Conservation (phyloP, 2,329 filamentous ascomycete species). For the Penicillium sclerotiorum region DNA sequence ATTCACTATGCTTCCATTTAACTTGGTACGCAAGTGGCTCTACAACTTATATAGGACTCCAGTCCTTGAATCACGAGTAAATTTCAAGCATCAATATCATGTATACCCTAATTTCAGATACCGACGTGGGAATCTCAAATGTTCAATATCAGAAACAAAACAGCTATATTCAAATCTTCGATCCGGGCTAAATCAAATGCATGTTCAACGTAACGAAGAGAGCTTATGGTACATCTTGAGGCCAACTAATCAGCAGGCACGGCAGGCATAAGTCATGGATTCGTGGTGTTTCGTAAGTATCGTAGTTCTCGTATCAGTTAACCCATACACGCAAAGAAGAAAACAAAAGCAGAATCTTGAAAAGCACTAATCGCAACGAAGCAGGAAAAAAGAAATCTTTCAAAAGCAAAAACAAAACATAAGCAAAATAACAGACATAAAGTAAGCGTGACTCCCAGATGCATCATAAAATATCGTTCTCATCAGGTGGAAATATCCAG, state of each 20-base stretch:
- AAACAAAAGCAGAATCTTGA: constrained; percentile 1
- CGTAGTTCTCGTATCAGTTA: constrained; percentile 21
- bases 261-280: constrained; percentile 19
- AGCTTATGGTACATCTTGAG: constrained; percentile 24
- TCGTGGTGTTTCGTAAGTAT: constrained; percentile 23
- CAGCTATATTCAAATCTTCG: constrained; percentile 10
- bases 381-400: background rate
- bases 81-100: too few species aligned
- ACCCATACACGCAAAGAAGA: constrained; percentile 13
- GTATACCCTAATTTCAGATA: too few species aligned
- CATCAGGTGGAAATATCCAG: constrained; percentile 17
- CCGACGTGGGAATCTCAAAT: too few species aligned
- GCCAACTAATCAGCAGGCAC: constrained; percentile 14
- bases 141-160: background rate
- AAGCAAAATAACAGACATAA: background rate
- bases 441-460: constrained; percentile 5
- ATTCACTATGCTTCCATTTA: too few species aligned
- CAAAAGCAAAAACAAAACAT: background rate
- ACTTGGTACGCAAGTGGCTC: too few species aligned
- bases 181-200: constrained; percentile 8
- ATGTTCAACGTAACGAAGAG: constrained; percentile 7
- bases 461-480: constrained; percentile 20
- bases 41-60: too few species aligned
- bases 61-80: too few species aligned
- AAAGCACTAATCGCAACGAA: constrained; percentile 10